These are phyloP conservation scores for Adansonia grandidieri DNA, from an alignment of 441 rosid species.

Conservation along the genomic window DNA sequence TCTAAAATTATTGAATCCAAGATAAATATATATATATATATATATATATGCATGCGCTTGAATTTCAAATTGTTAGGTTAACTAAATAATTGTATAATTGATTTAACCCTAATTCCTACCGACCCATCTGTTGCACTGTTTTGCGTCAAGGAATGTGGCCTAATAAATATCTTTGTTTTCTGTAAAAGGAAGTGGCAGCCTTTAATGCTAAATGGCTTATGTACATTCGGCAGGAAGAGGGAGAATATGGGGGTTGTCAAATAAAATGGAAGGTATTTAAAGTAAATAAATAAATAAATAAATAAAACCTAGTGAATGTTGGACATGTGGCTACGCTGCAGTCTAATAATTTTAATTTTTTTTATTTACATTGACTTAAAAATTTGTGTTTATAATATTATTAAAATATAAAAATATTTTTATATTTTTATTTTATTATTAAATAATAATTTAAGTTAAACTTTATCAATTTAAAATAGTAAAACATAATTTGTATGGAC, in stretches of 20 bases:
- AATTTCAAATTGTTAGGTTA: not conserved
- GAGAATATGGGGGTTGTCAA: not conserved
- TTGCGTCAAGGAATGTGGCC: not conserved
- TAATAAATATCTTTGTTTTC: not conserved
- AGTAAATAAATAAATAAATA: no score
- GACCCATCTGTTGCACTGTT: not conserved
- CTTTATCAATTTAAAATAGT: no score
- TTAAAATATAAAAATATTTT: no score
- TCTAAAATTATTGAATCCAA: not conserved
- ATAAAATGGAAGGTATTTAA: not conserved
- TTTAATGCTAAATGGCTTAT: not conserved
- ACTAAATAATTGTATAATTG: not conserved
- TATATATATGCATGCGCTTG: not conserved
- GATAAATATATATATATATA: no score
- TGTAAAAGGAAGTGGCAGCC: not conserved
- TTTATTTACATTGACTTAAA: no score
- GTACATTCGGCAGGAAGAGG: not conserved
- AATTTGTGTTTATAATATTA: no score
- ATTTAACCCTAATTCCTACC: not conserved
- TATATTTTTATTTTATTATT: no score
- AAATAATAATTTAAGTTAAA: no score
- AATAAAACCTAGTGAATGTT: no score
- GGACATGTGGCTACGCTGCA: no score
- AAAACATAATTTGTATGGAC: no score
- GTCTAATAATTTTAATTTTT: no score